phyloP scores from a whole-genome alignment of 1,284 basidiomycete genomes.

The Trametes hirsuta region DNA sequence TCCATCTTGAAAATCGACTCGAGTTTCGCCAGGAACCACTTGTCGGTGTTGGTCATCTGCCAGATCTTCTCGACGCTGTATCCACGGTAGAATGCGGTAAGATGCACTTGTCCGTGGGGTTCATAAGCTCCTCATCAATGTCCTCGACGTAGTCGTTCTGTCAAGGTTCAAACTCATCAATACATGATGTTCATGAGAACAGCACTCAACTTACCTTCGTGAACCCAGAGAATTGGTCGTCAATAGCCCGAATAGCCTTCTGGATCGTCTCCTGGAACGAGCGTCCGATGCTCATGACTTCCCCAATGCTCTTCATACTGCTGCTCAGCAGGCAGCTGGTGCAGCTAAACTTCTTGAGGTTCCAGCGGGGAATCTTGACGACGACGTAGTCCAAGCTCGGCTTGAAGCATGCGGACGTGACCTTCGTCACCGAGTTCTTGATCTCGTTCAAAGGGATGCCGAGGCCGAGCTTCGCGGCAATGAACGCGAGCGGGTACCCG shows the following conservation, averaged over 20 bases:
- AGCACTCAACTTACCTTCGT: conserved; percentile 60
- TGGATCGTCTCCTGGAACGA: conserved; percentile 99
- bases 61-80: conserved; percentile 96
- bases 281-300: conserved; percentile 98
- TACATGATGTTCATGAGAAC: background rate
- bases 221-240: conserved; percentile 94
- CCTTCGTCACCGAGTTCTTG: conserved; percentile 95
- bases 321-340: conserved; percentile 88
- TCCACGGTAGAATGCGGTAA: conserved; percentile 89
- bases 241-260: conserved; percentile 96
- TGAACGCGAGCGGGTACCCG: conserved; percentile 97
- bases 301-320: conserved; percentile 99
- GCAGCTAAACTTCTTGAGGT: conserved; percentile 95
- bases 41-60: conserved; percentile 97
- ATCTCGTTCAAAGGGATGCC: conserved; percentile 98
- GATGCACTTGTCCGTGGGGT: conserved; percentile 91
- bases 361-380: conserved; percentile 99
- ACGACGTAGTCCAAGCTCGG: conserved; percentile 97
- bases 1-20: conserved; percentile 86
- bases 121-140: conserved; percentile 85
- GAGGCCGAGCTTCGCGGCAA: conserved; percentile 96
- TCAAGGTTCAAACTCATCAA: background rate
- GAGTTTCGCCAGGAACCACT: conserved; percentile 95
- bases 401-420: conserved; percentile 97
- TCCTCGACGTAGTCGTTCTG: conserved; percentile 86